Conservation (phyloP, 202 grass and related monocot genomes). For the Bolboschoenoplectus hybrid region DNA sequence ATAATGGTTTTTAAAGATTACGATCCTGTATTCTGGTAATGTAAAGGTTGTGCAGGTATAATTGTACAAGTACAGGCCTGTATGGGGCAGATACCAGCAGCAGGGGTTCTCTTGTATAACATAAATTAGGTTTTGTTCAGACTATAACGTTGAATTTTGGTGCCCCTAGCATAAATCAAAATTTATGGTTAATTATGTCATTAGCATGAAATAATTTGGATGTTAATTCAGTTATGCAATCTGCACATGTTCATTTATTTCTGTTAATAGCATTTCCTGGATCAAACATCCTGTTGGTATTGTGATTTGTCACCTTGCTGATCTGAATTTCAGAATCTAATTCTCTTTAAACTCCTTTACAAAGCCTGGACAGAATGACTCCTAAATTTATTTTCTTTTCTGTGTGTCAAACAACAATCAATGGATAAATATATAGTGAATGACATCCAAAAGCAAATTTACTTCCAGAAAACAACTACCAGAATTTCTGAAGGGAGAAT, state of each 20-base stretch:
- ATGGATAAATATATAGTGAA: background rate
- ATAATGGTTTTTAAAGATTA: background rate
- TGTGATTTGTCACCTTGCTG: background rate
- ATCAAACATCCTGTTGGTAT: background rate
- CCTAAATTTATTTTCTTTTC: background rate
- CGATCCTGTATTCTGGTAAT: background rate
- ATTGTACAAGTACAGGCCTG: background rate
- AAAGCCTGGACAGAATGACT: background rate
- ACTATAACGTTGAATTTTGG: no score
- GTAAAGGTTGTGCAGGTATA: background rate
- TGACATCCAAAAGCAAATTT: background rate
- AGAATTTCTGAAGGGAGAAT: background rate
- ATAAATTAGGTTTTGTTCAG: no score
- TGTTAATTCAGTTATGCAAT: background rate
- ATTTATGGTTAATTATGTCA: background rate
- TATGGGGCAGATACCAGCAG: background rate
- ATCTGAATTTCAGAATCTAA: background rate
- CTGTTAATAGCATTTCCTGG: background rate
- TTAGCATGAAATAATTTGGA: no score
- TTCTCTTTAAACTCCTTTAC: background rate
- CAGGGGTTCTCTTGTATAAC: background rate
- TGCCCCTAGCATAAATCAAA: no score
- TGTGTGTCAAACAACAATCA: background rate
- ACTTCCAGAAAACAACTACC: background rate
- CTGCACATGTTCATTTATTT: background rate